Conservation (phyloP, 2,329 filamentous ascomycete species). For the Botryotinia convoluta region DNA sequence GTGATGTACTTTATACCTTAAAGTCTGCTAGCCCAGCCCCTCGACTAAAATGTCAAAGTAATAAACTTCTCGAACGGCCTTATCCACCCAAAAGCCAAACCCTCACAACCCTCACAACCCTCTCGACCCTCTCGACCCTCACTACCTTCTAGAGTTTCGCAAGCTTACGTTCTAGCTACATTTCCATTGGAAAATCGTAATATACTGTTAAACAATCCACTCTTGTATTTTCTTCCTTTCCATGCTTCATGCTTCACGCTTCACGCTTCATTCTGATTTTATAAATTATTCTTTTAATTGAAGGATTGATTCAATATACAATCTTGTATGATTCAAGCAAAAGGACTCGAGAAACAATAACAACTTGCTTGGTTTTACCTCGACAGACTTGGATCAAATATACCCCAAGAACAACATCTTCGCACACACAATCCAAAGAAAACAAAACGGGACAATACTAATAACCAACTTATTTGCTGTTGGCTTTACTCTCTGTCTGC, state of each 20-base stretch:
- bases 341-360: not conserved
- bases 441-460: not conserved
- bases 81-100: not conserved
- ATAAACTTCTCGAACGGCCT: conserved; percentile 8
- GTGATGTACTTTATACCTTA: not conserved
- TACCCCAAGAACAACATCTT: not conserved
- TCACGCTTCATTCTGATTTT: not conserved
- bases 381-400: not conserved
- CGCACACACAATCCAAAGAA: not conserved
- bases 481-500: not conserved
- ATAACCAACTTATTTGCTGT: not conserved
- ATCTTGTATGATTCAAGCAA: not conserved
- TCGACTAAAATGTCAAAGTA: not conserved
- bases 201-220: not conserved
- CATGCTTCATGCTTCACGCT: not conserved
- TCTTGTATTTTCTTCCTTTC: not conserved
- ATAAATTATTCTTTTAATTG: not conserved
- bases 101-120: too few relatives aligned
- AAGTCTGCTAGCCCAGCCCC: not conserved
- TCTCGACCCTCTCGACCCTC: not conserved
- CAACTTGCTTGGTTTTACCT: not conserved
- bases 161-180: not conserved
- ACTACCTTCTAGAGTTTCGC: not conserved
- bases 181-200: not conserved
- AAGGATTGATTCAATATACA: not conserved